These are phyloP conservation scores for Hibiscus syriacus DNA, from an alignment of 345 rosid genomes.

Conservation along the genomic window DNA sequence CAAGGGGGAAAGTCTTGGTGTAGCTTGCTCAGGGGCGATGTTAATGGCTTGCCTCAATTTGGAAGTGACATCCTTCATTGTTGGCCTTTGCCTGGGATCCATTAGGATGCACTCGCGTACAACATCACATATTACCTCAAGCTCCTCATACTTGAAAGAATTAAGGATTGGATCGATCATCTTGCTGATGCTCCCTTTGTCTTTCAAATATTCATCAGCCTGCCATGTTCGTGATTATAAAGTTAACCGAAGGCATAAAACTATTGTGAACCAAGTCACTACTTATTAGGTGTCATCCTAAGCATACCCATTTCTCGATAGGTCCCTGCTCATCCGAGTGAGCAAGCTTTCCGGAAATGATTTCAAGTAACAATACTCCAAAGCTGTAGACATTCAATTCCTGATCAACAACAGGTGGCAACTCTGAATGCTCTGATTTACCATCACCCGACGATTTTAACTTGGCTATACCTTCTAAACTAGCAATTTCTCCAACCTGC, in stretches of 20 bases:
- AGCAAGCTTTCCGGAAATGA: conserved; percentile 76
- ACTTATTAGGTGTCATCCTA: neutral
- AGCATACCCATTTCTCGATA: conserved; percentile 66
- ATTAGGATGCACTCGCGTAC: conserved; percentile 45
- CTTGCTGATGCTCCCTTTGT: conserved; percentile 29
- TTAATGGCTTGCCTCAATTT: conserved; percentile 51
- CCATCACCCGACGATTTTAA: conserved; percentile 26
- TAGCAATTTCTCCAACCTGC: conserved; percentile 58
- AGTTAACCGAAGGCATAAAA: neutral
- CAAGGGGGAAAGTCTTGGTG: conserved; percentile 87
- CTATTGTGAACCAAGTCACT: neutral
- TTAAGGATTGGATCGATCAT: conserved; percentile 62
- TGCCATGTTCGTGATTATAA: conserved; percentile 17
- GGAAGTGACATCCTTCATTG: conserved; percentile 51
- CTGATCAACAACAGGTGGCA: conserved; percentile 40
- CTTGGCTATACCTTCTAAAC: conserved; percentile 18
- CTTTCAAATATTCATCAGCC: conserved; percentile 61
- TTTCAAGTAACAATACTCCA: conserved; percentile 75
- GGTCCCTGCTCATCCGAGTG: conserved; percentile 60
- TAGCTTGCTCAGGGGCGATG: conserved; percentile 79
- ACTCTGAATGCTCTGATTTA: conserved; percentile 31
- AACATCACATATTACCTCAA: conserved; percentile 55
- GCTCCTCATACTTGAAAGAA: conserved; percentile 63
- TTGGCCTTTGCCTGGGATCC: conserved; percentile 54
- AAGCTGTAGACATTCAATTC: conserved; percentile 64